These are phyloP conservation scores for Leptographium flavum DNA, from an alignment of 2,329 filamentous ascomycete species.

Conservation along the genomic window DNA sequence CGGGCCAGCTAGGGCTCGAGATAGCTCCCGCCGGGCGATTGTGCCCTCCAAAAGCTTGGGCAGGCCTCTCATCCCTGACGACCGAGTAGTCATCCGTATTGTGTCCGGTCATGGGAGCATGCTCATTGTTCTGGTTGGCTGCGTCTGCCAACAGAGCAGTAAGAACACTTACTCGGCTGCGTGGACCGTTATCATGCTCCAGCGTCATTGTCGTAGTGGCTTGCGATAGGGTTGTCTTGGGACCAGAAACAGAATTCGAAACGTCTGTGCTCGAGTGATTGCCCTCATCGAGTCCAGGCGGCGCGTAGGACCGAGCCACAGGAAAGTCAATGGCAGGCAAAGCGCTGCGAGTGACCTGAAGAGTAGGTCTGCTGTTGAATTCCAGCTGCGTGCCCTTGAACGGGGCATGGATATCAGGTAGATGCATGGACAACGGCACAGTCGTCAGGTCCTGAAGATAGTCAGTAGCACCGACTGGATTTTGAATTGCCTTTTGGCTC, in stretches of 20 bases:
- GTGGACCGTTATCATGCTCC: background rate
- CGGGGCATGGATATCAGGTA: background rate
- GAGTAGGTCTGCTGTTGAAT: background rate
- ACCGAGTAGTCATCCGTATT: background rate
- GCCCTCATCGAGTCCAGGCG: background rate
- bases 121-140: background rate
- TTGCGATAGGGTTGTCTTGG: too few species aligned
- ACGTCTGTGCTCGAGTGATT: background rate
- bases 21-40: too few species aligned
- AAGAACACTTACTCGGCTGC: background rate
- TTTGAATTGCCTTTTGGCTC: too few species aligned
- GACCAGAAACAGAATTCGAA: too few species aligned
- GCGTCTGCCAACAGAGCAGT: background rate
- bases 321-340: background rate
- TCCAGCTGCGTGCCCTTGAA: background rate
- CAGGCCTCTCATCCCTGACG: background rate
- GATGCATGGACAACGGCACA: background rate
- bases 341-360: background rate
- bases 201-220: background rate
- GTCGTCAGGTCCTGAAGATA: background rate
- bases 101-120: background rate
- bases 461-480: too few species aligned
- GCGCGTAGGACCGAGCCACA: constrained; percentile 1
- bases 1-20: too few species aligned
- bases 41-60: background rate